phyloP scores from a whole-genome alignment of 345 rosid species.

The Streptanthus diversifolius region DNA sequence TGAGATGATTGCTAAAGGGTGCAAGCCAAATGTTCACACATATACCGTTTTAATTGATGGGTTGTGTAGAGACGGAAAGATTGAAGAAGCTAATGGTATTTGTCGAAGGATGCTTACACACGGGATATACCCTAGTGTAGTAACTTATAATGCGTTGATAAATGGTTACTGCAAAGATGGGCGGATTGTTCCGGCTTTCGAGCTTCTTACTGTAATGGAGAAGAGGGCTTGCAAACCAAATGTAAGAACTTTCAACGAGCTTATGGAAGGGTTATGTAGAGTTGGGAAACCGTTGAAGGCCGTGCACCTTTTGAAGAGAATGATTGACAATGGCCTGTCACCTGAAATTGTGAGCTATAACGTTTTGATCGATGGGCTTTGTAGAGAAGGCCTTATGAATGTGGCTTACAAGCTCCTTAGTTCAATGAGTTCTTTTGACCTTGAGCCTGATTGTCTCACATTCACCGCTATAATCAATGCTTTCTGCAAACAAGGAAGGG shows the following conservation, averaged over 20 bases:
- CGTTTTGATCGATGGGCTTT: slow-evolving; percentile 45
- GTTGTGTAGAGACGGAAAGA: slow-evolving; percentile 43
- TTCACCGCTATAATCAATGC: slow-evolving; percentile 41
- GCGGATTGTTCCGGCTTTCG: slow-evolving; percentile 41
- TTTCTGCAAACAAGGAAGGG: slow-evolving; percentile 38
- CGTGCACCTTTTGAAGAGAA: slow-evolving; percentile 35
- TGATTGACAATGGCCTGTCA: slow-evolving; percentile 20
- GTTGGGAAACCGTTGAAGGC: slow-evolving; percentile 43
- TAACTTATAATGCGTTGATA: slow-evolving; percentile 49
- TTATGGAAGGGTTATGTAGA: slow-evolving; percentile 51
- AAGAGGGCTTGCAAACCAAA: slow-evolving; percentile 46
- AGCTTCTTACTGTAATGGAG: slow-evolving; percentile 49
- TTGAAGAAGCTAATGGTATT: slow-evolving; percentile 47
- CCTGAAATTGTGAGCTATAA: slow-evolving; percentile 42
- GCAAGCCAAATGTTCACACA: slow-evolving; percentile 44
- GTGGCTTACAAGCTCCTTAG: slow-evolving; percentile 37
- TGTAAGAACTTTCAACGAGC: slow-evolving; percentile 50
- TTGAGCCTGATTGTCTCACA: slow-evolving; percentile 37
- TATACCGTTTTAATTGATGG: slow-evolving; percentile 47
- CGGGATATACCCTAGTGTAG: slow-evolving; percentile 34
- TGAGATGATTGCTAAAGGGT: slow-evolving; percentile 43
- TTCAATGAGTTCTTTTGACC: slow-evolving; percentile 31
- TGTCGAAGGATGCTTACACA: slow-evolving; percentile 39
- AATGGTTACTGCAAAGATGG: slow-evolving; percentile 53
- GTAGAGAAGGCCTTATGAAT: slow-evolving; percentile 42